Conservation (phyloP, 2,329 filamentous ascomycete species). For the Aspergillus eucalypticola region DNA sequence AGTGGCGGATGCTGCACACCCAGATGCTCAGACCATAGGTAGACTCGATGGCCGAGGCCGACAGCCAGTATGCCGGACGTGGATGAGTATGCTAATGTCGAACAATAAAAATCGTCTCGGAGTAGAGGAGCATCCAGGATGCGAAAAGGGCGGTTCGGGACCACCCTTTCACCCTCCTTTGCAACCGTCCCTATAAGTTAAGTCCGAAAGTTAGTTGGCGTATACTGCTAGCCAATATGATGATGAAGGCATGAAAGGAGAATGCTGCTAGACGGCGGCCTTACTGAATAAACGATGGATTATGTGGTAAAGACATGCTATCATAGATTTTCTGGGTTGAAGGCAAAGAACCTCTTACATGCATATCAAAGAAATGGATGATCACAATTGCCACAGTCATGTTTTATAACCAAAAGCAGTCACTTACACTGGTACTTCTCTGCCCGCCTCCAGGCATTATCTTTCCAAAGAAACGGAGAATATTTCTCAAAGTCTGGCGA, state of each 20-base stretch:
- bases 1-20: constrained; percentile 64
- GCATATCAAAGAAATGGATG: background rate
- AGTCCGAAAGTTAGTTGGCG: background rate
- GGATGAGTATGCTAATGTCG: constrained; percentile 79
- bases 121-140: constrained; percentile 85
- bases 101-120: constrained; percentile 96
- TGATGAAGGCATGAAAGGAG: background rate
- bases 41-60: constrained; percentile 75
- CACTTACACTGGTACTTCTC: constrained; percentile 38
- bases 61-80: constrained; percentile 77
- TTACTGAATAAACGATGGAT: background rate
- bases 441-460: constrained; percentile 40
- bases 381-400: too few relatives aligned
- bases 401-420: background rate
- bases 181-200: constrained; percentile 22
- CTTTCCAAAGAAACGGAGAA: constrained; percentile 41
- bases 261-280: background rate
- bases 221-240: background rate
- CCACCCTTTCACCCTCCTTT: constrained; percentile 40
- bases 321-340: background rate
- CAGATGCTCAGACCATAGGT: constrained; percentile 79
- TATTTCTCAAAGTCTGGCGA: constrained; percentile 32
- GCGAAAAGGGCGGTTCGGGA: constrained; percentile 76
- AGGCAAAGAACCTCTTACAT: background rate
- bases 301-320: background rate